Percentiles rank a stretch among this genome's conserved stretches.
Conservation (phyloP, 345 rosid genomes). For the Syzygium grande region DNA sequence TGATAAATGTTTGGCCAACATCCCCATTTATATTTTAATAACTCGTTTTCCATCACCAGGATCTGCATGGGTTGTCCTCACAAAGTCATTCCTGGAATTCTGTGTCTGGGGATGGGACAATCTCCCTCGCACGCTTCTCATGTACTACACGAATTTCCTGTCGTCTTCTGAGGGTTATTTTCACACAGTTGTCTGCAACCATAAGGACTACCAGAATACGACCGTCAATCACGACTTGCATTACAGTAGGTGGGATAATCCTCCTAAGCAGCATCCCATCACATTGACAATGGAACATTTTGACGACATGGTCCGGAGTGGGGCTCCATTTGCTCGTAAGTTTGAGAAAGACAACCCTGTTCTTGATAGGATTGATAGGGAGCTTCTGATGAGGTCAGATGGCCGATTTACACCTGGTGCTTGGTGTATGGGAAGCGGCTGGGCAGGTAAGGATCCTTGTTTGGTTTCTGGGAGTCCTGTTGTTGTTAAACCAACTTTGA, state of each 20-base stretch:
- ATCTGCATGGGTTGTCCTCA: conserved; percentile 64
- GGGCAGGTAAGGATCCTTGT: conserved; percentile 40
- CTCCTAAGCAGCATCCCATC: conserved; percentile 61
- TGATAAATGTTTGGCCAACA: background rate
- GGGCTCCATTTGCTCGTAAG: conserved; percentile 82
- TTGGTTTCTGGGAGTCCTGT: conserved; percentile 28
- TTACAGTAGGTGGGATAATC: conserved; percentile 70
- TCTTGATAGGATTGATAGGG: conserved; percentile 55
- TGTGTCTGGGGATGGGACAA: conserved; percentile 97
- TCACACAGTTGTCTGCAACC: conserved; percentile 88
- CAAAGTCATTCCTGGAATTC: conserved; percentile 80
- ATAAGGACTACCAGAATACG: conserved; percentile 86
- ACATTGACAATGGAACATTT: conserved; percentile 49
- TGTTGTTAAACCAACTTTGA: conserved; percentile 50
- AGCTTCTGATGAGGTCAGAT: conserved; percentile 34
- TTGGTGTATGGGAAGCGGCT: conserved; percentile 43
- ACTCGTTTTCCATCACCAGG: conserved; percentile 29
- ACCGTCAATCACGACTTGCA: conserved; percentile 78
- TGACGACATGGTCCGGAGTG: conserved; percentile 65
- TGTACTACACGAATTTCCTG: conserved; percentile 86
- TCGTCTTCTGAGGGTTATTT: conserved; percentile 83
- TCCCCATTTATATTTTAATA: background rate
- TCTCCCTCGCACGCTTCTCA: conserved; percentile 82
- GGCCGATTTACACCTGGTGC: conserved; percentile 43
- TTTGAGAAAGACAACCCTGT: conserved; percentile 50